Base-by-base conservation (phyloP, 2,329 filamentous ascomycete species). In the Trichoderma sp. region DNA sequence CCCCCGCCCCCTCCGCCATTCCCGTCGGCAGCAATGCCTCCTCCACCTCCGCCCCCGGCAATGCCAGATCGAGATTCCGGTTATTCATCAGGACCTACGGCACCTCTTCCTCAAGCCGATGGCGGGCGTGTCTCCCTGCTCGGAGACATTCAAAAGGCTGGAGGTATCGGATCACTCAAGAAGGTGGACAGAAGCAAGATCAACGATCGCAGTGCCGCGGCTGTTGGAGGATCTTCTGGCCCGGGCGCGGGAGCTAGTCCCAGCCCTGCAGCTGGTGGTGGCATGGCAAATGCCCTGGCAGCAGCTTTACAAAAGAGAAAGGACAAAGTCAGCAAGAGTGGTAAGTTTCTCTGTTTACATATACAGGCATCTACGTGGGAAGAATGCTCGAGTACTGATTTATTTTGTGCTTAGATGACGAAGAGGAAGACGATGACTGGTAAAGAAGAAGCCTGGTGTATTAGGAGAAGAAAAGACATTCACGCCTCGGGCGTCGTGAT, bases 321-420 rank as follows among this genome's bases (percentile, higher is more conserved):
- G 84, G 89, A 93, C 79, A 97, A 97, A 84, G 94, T 97, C 77
- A 92, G 92, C 81, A 90, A 92, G 78, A 97, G 92, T 84, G 94
- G 94, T 97, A 88, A 88, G 92, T 90, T 48, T 19, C 3, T 17
- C 32, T 32, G 10, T 13, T 35, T 17, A n/a, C n/a, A n/a, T n/a
- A n/a, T n/a, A n/a, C n/a, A n/a, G n/a, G n/a, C n/a, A n/a, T n/a
- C 1, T 53, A 22, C 19, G 10, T 12, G 34, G 12, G 10, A 15
- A 9, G 5, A 5, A 13, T 39, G 2, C 25, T 13, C 8, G 8
- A 13, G n/a, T 54, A 29, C 52, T 64, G 34, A 53, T 37, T 1
- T 9, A 5, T 63, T 15, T 19, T 7, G 29, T 15, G 22, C 15
- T 22, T 17, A 93, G 91, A 94, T 81, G 91, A 93, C 72, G 91